phyloP scores from a whole-genome alignment of 257 asterid species.

The Echites panduratus region DNA sequence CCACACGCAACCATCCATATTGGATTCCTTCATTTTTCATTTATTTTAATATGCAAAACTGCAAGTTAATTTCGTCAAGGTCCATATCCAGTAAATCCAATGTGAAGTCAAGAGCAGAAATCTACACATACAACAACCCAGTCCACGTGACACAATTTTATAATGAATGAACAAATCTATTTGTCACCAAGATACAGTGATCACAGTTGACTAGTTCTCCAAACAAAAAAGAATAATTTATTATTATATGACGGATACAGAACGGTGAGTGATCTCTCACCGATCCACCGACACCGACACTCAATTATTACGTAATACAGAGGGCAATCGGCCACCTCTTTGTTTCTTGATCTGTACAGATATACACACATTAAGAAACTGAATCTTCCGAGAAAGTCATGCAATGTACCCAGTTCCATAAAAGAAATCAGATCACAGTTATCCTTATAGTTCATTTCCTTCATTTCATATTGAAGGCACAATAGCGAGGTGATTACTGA shows the following conservation, averaged over 20 bases:
- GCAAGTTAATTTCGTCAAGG: background rate
- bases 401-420: background rate
- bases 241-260: background rate
- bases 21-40: background rate
- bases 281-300: conserved; percentile 10
- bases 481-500: background rate
- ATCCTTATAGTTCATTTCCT: background rate
- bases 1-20: background rate
- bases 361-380: background rate
- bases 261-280: background rate
- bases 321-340: conserved; percentile 4
- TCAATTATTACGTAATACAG: background rate
- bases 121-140: background rate
- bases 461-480: background rate
- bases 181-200: background rate
- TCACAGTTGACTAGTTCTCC: conserved; percentile 1
- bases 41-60: background rate
- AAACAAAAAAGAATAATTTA: background rate
- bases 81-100: background rate
- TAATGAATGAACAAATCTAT: background rate
- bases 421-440: background rate
- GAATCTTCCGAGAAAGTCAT: background rate
- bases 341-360: background rate
- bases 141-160: background rate
- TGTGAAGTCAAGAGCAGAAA: background rate